Evolutionary conservation across 83 land plant genomes (phyloP).

Genomic region (Picea abies): DNA sequence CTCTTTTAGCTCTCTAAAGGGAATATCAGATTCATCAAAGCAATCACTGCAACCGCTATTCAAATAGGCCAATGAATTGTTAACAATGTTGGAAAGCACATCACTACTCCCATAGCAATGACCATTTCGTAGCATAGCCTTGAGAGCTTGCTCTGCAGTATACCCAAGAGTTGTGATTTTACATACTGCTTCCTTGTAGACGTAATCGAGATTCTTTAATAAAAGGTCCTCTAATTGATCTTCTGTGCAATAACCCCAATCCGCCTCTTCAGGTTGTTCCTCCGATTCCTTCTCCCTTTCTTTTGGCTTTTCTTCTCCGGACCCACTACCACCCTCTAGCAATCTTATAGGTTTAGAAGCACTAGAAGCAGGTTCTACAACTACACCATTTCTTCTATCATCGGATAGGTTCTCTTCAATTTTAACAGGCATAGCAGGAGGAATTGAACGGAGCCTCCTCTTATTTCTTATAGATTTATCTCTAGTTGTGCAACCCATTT

Average conservation of each 20-base stretch:
- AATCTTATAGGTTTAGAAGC: constrained; percentile 5
- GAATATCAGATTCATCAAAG: neutral
- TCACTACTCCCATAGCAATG: constrained; percentile 62
- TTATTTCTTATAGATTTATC: constrained; percentile 7
- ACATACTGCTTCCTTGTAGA: constrained; percentile 58
- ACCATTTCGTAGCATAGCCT: constrained; percentile 53
- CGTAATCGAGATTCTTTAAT: constrained; percentile 49
- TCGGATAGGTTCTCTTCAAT: neutral
- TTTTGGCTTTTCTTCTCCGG: constrained; percentile 9
- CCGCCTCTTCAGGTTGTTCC: constrained; percentile 15
- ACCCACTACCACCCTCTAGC: too few species aligned
- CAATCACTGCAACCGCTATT: neutral
- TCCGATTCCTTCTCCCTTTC: neutral
- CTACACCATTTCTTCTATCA: constrained; percentile 10
- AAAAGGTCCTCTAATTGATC: constrained; percentile 74
- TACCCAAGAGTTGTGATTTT: constrained; percentile 50
- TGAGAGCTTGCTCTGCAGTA: constrained; percentile 50
- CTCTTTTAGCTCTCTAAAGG: constrained; percentile 23
- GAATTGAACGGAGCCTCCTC: constrained; percentile 13
- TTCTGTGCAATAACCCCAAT: constrained; percentile 74
- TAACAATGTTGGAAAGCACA: constrained; percentile 8
- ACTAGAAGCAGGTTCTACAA: neutral
- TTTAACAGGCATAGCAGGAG: neutral
- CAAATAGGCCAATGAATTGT: constrained; percentile 9
- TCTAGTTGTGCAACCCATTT: constrained; percentile 15